Evolutionary conservation across 129 eudicot species (phyloP).

Genomic region (Flaveria linearis): DNA sequence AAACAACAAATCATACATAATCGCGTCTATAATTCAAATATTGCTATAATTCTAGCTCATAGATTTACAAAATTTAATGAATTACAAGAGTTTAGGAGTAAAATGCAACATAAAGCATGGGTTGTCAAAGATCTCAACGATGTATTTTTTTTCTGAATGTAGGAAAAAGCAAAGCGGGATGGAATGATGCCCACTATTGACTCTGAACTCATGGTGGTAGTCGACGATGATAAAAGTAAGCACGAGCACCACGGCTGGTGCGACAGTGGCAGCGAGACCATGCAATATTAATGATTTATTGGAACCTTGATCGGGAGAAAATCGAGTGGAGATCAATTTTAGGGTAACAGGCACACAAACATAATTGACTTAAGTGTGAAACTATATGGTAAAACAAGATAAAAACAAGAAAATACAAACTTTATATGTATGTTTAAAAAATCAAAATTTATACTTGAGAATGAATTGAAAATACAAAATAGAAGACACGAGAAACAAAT

Average conservation of each 20-base stretch:
- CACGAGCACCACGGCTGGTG: slow-evolving; percentile 66
- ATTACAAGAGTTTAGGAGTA: not conserved
- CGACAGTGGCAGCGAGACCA: slow-evolving; percentile 59
- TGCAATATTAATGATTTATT: slow-evolving; percentile 58
- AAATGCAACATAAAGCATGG: slow-evolving; percentile 83
- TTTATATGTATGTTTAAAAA: too few relatives aligned
- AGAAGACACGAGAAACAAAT: too few relatives aligned
- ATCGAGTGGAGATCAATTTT: slow-evolving; percentile 31
- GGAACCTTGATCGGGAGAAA: slow-evolving; percentile 32
- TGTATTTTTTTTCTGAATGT: slow-evolving; percentile 86
- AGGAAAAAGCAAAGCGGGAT: slow-evolving; percentile 83
- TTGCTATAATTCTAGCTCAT: not conserved
- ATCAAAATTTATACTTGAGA: too few relatives aligned
- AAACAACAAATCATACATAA: not conserved
- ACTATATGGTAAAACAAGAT: too few relatives aligned
- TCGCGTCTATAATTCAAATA: too few relatives aligned
- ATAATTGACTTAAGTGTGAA: too few relatives aligned
- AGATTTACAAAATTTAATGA: not conserved
- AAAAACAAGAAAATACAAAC: too few relatives aligned
- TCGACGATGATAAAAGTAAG: slow-evolving; percentile 53
- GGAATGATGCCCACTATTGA: slow-evolving; percentile 92
- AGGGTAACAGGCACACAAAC: too few relatives aligned
- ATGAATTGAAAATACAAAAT: too few relatives aligned
- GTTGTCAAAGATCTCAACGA: slow-evolving; percentile 84
- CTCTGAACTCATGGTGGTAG: slow-evolving; percentile 58